Conservation (phyloP, 2,329 filamentous ascomycete genomes). For the Eutypella sp. region DNA sequence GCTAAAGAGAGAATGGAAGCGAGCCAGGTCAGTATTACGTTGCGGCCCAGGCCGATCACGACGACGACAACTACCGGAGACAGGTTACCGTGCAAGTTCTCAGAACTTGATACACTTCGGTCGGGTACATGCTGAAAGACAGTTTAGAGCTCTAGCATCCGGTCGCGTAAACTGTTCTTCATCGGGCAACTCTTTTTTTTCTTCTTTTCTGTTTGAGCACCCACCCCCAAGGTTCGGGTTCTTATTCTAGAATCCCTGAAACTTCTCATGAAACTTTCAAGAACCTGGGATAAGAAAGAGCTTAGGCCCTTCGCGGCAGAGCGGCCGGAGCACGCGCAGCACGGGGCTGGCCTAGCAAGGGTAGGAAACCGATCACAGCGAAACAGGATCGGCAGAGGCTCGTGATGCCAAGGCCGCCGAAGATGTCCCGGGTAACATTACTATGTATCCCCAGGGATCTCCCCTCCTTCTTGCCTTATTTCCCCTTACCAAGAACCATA, state of each 20-base stretch:
- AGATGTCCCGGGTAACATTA: background rate
- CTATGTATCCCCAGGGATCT: no score
- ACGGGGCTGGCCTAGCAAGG: background rate
- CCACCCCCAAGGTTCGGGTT: no score
- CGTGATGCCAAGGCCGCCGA: background rate
- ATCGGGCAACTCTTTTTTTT: background rate
- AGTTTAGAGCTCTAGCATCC: background rate
- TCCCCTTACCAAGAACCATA: no score
- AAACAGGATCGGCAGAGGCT: background rate
- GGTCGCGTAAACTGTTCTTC: background rate
- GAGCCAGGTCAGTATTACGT: background rate
- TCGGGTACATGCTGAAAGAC: background rate
- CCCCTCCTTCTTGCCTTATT: no score
- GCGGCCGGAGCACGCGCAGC: background rate
- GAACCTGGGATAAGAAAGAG: background rate
- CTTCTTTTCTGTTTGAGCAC: background rate
- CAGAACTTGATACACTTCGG: background rate
- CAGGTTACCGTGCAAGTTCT: background rate
- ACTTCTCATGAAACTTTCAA: background rate
- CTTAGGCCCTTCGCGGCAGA: background rate
- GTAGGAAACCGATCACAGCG: background rate
- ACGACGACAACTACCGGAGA: conserved; percentile 1
- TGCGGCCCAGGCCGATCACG: background rate
- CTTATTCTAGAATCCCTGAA: background rate
- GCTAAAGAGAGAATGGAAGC: background rate